These are phyloP conservation scores for Pyrenochaeta sp. DNA, from an alignment of 2,329 filamentous ascomycete species.

Conservation along the genomic window DNA sequence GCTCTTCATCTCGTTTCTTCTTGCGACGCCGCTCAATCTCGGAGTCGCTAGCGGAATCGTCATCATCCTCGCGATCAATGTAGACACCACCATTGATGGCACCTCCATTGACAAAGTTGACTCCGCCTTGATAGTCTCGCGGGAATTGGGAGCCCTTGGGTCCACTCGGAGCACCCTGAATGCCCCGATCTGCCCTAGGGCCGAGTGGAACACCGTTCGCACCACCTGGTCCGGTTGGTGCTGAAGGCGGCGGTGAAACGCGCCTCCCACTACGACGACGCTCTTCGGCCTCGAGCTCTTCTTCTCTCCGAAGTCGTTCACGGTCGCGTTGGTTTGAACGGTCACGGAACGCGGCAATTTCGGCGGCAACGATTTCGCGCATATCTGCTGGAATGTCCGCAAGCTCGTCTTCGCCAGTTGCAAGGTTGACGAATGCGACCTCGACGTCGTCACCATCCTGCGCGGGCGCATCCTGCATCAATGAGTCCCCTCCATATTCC, in stretches of 20 bases:
- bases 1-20: slow-evolving; percentile 76
- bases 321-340: slow-evolving; percentile 87
- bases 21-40: slow-evolving; percentile 79
- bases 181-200: slow-evolving; percentile 68
- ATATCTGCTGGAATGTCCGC: slow-evolving; percentile 96
- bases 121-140: slow-evolving; percentile 77
- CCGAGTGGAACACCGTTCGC: slow-evolving; percentile 81
- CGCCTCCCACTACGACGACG: slow-evolving; percentile 75
- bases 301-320: slow-evolving; percentile 85
- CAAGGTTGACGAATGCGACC: slow-evolving; percentile 87
- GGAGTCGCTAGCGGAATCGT: slow-evolving; percentile 85
- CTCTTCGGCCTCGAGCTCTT: slow-evolving; percentile 90
- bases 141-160: slow-evolving; percentile 73
- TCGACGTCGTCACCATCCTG: slow-evolving; percentile 72
- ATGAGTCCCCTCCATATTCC: slow-evolving; percentile 72
- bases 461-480: slow-evolving; percentile 69
- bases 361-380: slow-evolving; percentile 91
- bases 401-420: slow-evolving; percentile 81
- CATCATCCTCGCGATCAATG: slow-evolving; percentile 78
- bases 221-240: slow-evolving; percentile 68
- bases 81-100: slow-evolving; percentile 65
- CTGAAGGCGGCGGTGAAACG: slow-evolving; percentile 71
- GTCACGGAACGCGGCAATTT: slow-evolving; percentile 94
- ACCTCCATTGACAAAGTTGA: slow-evolving; percentile 84
- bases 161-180: slow-evolving; percentile 78